Evolutionary conservation across 169 alveolate genomes (phyloP), one percentile per base, ranked within the genome.

Genomic region (Eimeria praecox): DNA sequence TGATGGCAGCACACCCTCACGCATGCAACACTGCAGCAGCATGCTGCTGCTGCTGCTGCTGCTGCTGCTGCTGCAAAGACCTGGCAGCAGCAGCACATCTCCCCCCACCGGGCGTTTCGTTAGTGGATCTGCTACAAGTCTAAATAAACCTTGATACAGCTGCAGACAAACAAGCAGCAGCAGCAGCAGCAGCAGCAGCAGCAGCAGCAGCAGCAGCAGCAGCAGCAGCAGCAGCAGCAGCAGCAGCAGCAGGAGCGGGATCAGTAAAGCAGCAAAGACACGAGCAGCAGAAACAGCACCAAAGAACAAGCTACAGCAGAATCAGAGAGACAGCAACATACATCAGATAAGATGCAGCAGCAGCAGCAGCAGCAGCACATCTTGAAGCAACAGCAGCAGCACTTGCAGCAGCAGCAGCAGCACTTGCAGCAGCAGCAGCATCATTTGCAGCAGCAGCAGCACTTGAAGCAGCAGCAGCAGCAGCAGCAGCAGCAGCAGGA

Each of bases 61-160:
- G 56, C 56, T 49, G 56, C 56, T 49, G 56, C 56, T 49, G 56
- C 56, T 49, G 56, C 56, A 8, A 5, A 49, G 56, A 12, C 56
- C 56, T 8, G 56, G 88, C 77, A 71, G 75, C 69, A 38, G 46
- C 95, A 89, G 56, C 75, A 89, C 95, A 27, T 69, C 77, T 30
- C 88, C 59, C 46, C 88, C 95, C 22, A 69, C 95, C 2, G 94
- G 94, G 44, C 75, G 75, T 3, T 78, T 78, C 1, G 88, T 89
- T 46, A 89, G 38, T 20, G 95, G 95, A 69, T 89, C 95, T 27
- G 88, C 88, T 66, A 89, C 71, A 40, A 69, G 49, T 35, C 46
- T 9, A 27, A 89, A 46, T 49, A 89, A 46, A 9, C 46, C 27
- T 10, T 62, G 85, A 27, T 71, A 78, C 44, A 89, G 24, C 95